phyloP scores from a whole-genome alignment of 2,329 filamentous ascomycete species.

The Neospermospora avenae region DNA sequence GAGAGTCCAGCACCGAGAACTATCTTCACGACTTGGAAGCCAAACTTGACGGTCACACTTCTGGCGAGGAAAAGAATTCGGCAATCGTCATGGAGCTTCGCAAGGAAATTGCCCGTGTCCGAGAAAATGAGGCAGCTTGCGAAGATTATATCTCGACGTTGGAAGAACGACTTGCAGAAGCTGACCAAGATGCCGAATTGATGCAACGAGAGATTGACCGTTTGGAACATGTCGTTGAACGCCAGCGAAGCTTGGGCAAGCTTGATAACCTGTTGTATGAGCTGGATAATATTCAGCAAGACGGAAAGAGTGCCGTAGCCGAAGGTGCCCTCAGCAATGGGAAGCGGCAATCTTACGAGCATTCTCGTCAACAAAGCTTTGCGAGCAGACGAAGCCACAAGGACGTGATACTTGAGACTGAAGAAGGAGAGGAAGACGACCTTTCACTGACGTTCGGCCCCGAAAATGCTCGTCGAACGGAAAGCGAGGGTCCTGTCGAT shows the following conservation, averaged over 20 bases:
- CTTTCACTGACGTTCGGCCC: conserved; percentile 6
- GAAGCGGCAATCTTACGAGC: conserved; percentile 47
- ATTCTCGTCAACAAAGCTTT: conserved; percentile 52
- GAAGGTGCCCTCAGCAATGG: conserved; percentile 41
- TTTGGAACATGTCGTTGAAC: conserved; percentile 90
- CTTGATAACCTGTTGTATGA: conserved; percentile 90
- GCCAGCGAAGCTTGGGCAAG: conserved; percentile 91
- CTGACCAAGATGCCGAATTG: conserved; percentile 90
- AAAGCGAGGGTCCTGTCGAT: conserved; percentile 34
- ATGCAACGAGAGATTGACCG: conserved; percentile 97
- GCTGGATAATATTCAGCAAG: conserved; percentile 72
- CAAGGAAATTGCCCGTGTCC: conserved; percentile 82
- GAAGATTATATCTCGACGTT: conserved; percentile 98
- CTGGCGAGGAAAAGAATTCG: conserved; percentile 88
- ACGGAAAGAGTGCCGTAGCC: conserved; percentile 44
- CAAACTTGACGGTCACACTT: conserved; percentile 85
- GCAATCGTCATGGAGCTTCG: conserved; percentile 81
- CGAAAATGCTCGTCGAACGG: conserved; percentile 24
- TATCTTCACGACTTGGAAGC: conserved; percentile 90
- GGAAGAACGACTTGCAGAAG: conserved; percentile 91
- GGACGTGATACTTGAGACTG: conserved; percentile 52
- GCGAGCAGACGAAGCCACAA: conserved; percentile 52
- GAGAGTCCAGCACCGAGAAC: conserved; percentile 85
- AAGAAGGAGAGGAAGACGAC: conserved; percentile 29
- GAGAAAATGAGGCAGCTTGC: conserved; percentile 84